Percentiles rank a stretch among this genome's conserved stretches.
Evolutionary conservation across 805 yeast genomes (phyloP).

Genomic region (Tetrapisispora arboricola): DNA sequence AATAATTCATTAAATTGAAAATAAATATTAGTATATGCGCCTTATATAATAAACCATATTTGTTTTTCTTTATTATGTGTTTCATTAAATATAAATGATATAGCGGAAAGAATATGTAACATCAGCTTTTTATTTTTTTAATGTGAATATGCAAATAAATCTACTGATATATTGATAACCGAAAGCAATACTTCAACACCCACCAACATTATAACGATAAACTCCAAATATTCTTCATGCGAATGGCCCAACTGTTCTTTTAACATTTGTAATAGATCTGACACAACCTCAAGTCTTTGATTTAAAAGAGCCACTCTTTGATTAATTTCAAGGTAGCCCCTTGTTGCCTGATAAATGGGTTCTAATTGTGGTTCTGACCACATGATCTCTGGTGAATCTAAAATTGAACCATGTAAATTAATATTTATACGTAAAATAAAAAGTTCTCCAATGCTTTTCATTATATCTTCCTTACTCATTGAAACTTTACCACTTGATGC

Average conservation of each 20-base stretch:
- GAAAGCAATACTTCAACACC: constrained; percentile 90
- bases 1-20: no score
- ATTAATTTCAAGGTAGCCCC: constrained; percentile 91
- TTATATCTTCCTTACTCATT: constrained; percentile 88
- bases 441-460: constrained; percentile 94
- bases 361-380: constrained; percentile 98
- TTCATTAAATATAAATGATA: no score
- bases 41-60: no score
- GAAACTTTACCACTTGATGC: constrained; percentile 91
- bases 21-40: no score
- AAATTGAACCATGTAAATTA: constrained; percentile 74
- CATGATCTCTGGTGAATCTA: constrained; percentile 96
- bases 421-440: constrained; percentile 79
- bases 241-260: constrained; percentile 95
- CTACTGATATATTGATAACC: constrained; percentile 64
- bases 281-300: constrained; percentile 86
- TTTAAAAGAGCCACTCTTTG: constrained; percentile 85
- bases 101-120: neutral
- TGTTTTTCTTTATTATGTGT: no score
- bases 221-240: constrained; percentile 84
- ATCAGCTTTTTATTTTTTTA: neutral
- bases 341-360: constrained; percentile 93
- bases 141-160: constrained; percentile 33
- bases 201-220: constrained; percentile 80
- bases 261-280: constrained; percentile 88